Base-by-base conservation (phyloP, 225 moss, liverwort and hornwort genomes). In the Physcomitrium patens region DNA sequence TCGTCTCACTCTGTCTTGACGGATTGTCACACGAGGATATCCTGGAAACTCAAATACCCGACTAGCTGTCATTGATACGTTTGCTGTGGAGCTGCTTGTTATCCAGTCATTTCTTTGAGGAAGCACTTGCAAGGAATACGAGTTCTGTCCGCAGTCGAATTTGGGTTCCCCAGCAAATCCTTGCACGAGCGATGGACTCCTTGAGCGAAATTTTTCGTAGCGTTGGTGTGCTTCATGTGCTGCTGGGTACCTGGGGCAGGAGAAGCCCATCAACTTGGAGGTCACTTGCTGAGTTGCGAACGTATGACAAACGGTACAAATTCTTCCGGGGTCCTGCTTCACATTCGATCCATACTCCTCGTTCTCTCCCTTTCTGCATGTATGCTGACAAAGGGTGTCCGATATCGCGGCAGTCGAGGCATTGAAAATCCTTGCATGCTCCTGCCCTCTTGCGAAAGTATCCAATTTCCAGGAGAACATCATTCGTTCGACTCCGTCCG, bases 381-480 rank as follows among this genome's bases (percentile, higher is more conserved):
- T 44, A 3, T 6, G 58, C 18, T 75, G 68, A 37, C 31, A 4
- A 76, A 69, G 37, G 0, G 69, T 12, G 47, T 68, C 75, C 72
- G 63, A 71, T 6, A 45, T 54, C 62, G 18, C 11, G 7, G n/a
- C 27, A 52, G 70, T 64, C 1, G 70, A 2, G 41, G 65, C 22
- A 9, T 66, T 66, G 16, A 77, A 70, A 50, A 79, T 68, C 13
- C 81, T 82, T 10, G 78, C 83, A 54, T 68, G 75, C 18, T 80
- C 80, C 9, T 87, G 77, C 13, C 60, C 68, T 10, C 77, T 81
- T 3, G 76, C 47, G 27, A 77, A 73, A 11, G 72, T 74, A 41
- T 87, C 87, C 71, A 77, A 63, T 27, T 81, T 76, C 87, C 84
- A 87, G 15, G 81, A 74, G 43, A 81, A 72, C 77, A 87, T 76